Evolutionary conservation across 805 yeast genomes (phyloP), one percentile per base, ranked within the genome.

Genomic region (Metschnikowia vanudenii): DNA sequence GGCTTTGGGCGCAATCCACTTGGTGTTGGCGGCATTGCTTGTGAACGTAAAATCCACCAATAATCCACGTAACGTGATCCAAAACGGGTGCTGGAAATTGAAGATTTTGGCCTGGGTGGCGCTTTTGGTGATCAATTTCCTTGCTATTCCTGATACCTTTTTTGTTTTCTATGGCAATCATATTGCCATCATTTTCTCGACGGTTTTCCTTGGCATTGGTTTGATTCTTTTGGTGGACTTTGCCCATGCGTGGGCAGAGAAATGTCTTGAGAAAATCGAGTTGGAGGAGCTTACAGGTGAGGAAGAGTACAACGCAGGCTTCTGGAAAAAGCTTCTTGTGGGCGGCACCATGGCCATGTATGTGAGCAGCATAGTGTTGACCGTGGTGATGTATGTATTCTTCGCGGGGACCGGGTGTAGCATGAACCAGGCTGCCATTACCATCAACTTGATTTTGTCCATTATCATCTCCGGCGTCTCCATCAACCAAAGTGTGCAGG

Each of bases 181-280:
- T 69, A 73, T 94, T 37, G 89, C 97, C 5, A 85, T 91, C 26
- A 67, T 89, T 4, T 84, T 89, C 57, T 88, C 96, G 37, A 85
- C 92, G 2, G 60, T 90, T 4, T 94, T 94, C 68, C 79, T 92
- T 31, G 82, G 94, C 13, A 88, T 94, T 50, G 99, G 99, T 1
- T 76, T 94, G 47, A 85, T 95, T 12, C 73, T 94, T 41, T 71
- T 94, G 40, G 97, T 94, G 28, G 99, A 94, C 65, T 94, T 89
- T 74, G 98, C 99, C 3, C 98, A 94, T 66, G 92, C 92, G 56
- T 94, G 97, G 97, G 97, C 98, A 0, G 99, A 94, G 59, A 87
- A 86, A 7, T 94, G 99, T 64, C 76, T 94, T 44, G 90, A 85
- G 54, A 87, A 89, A 57, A 88, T 94, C 35, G 98, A 94, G 62